Evolutionary conservation across 345 rosid genomes (phyloP).

Genomic region (Raphanus raphanistrum): DNA sequence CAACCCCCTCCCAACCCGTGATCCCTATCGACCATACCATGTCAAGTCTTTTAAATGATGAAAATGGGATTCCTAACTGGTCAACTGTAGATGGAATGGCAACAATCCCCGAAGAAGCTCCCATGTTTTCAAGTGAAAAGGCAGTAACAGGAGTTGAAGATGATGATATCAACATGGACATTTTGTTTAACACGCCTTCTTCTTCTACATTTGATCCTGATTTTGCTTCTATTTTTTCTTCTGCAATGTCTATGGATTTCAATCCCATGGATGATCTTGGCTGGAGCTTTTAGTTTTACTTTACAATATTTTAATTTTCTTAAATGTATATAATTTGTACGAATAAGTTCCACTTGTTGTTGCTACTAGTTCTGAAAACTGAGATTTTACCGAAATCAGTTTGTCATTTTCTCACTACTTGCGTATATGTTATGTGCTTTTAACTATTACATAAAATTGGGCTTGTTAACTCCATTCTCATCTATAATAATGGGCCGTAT

Average conservation of each 20-base stretch:
- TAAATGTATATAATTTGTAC: constrained; percentile 30
- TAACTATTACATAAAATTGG: neutral
- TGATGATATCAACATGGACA: constrained; percentile 36
- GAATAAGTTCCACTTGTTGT: constrained; percentile 19
- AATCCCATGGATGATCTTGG: constrained; percentile 42
- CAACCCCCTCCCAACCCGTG: constrained; percentile 11
- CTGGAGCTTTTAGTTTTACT: constrained; percentile 39
- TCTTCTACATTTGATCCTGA: constrained; percentile 39
- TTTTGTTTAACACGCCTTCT: constrained; percentile 34
- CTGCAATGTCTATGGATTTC: constrained; percentile 36
- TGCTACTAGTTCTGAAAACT: constrained; percentile 18
- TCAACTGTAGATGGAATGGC: constrained; percentile 29
- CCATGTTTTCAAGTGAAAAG: constrained; percentile 26
- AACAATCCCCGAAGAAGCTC: constrained; percentile 26
- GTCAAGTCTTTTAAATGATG: constrained; percentile 30
- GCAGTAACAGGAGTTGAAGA: constrained; percentile 13
- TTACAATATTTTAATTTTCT: constrained; percentile 7
- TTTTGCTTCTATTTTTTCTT: constrained; percentile 38
- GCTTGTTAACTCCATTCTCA: neutral
- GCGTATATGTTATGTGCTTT: neutral
- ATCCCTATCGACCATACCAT: constrained; percentile 20
- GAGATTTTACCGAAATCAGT: constrained; percentile 10
- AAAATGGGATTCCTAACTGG: constrained; percentile 31
- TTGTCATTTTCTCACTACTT: neutral
- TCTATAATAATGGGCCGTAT: neutral